A percentile compares a stretch with the other conserved stretches of the same genome.
Conservation (phyloP, 106 monocot genomes). For the Triglochin maritima region DNA sequence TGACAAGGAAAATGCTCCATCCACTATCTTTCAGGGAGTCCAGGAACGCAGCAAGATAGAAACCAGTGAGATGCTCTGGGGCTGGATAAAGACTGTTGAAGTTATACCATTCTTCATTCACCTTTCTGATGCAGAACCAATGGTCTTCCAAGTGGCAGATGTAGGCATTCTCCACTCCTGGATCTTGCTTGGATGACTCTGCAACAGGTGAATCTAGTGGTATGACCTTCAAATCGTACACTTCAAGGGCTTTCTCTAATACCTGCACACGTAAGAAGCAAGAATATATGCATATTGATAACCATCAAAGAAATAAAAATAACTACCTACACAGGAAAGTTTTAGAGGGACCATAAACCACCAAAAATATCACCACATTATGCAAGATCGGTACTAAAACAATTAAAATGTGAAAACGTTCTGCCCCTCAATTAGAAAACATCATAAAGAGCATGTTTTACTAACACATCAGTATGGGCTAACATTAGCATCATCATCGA, state of each 20-base stretch:
- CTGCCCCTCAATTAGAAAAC: no score
- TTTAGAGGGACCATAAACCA: no score
- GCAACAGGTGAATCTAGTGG: conserved; percentile 62
- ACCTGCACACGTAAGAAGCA: conserved; percentile 30
- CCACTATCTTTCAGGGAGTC: conserved; percentile 72
- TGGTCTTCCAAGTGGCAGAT: conserved; percentile 84
- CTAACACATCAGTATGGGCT: no score
- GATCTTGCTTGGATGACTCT: conserved; percentile 54
- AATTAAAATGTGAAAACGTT: no score
- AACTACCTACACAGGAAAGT: no score
- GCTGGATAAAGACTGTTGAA: conserved; percentile 95
- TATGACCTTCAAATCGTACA: conserved; percentile 86
- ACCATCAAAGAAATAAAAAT: no score
- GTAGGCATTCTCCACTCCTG: conserved; percentile 78
- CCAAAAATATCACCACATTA: no score
- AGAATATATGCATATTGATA: not conserved
- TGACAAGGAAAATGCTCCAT: conserved; percentile 93
- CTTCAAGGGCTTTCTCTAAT: conserved; percentile 73
- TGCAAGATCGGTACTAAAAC: no score
- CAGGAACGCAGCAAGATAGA: conserved; percentile 84
- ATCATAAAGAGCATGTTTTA: no score
- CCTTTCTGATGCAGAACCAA: conserved; percentile 97
- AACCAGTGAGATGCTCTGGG: conserved; percentile 86
- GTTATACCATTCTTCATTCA: conserved; percentile 92
- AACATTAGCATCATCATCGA: no score